Conservation (phyloP, 2,329 filamentous ascomycete species). For the Herpotrichia juniperi region DNA sequence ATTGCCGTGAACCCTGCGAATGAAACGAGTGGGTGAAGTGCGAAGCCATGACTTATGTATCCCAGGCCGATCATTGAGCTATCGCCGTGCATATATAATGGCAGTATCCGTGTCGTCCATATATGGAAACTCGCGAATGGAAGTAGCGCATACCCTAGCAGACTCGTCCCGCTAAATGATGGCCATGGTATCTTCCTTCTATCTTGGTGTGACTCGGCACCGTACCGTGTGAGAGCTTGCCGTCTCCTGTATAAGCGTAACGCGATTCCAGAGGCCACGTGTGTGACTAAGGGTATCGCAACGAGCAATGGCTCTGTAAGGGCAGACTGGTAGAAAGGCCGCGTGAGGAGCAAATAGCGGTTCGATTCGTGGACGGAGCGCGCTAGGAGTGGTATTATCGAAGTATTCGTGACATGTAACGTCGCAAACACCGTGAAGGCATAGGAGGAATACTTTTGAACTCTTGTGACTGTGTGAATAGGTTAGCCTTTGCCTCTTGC, state of each 20-base stretch:
- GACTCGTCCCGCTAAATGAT: slow-evolving; percentile 69
- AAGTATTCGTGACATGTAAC: slow-evolving; percentile 56
- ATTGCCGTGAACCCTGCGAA: slow-evolving; percentile 73
- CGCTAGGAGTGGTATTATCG: slow-evolving; percentile 40
- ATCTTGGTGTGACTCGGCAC: slow-evolving; percentile 65
- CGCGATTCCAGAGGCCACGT: slow-evolving; percentile 77
- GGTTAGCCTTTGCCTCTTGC: not conserved
- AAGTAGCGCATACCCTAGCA: slow-evolving; percentile 73
- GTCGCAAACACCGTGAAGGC: slow-evolving; percentile 51
- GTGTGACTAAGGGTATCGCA: slow-evolving; percentile 73
- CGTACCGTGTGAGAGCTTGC: slow-evolving; percentile 76
- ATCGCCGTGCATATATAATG: slow-evolving; percentile 78
- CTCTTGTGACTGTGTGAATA: slow-evolving; percentile 67
- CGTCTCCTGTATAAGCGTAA: slow-evolving; percentile 76
- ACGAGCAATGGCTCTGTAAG: slow-evolving; percentile 81
- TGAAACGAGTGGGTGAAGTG: slow-evolving; percentile 69
- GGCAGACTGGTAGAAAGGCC: slow-evolving; percentile 85
- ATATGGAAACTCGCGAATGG: slow-evolving; percentile 73
- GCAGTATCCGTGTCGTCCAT: slow-evolving; percentile 76
- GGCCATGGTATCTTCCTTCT: slow-evolving; percentile 69
- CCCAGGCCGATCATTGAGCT: slow-evolving; percentile 84
- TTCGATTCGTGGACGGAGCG: slow-evolving; percentile 71
- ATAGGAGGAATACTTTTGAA: slow-evolving; percentile 90
- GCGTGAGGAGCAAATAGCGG: slow-evolving; percentile 85
- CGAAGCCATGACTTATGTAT: slow-evolving; percentile 86